These are phyloP conservation scores for Teunomyces pallodes DNA, from an alignment of 805 yeast species.

Conservation along the genomic window DNA sequence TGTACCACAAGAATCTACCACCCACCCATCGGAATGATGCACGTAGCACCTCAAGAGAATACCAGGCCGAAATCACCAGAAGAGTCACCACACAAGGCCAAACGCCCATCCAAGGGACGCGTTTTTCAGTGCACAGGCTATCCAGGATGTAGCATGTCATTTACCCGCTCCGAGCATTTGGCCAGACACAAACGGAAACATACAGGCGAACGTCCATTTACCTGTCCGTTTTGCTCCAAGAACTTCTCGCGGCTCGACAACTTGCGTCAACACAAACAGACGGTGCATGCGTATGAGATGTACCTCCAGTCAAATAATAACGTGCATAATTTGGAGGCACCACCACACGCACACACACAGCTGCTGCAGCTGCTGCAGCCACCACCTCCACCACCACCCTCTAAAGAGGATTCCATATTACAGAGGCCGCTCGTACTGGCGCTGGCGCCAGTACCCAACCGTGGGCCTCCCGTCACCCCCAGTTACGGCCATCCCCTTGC, in stretches of 20 bases:
- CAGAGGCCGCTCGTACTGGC: neutral
- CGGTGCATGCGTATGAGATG: conserved; percentile 50
- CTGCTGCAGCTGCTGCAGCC: neutral
- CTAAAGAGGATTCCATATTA: conserved; percentile 2
- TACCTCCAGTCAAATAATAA: conserved; percentile 8
- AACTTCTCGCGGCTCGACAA: conserved; percentile 83
- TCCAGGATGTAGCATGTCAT: conserved; percentile 83
- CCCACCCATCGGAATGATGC: neutral
- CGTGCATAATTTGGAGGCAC: neutral
- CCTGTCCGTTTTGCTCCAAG: conserved; percentile 78
- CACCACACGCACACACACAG: neutral
- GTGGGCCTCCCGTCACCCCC: neutral
- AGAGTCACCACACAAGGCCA: conserved; percentile 14
- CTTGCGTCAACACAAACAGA: conserved; percentile 85
- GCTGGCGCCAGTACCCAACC: neutral
- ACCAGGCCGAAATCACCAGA: conserved; percentile 3
- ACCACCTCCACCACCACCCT: conserved; percentile 11
- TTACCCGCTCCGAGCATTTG: conserved; percentile 87
- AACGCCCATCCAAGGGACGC: conserved; percentile 50
- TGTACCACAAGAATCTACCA: neutral
- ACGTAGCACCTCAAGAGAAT: neutral
- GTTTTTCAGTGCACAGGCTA: conserved; percentile 84
- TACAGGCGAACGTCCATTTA: conserved; percentile 92
- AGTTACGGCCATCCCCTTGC: neutral
- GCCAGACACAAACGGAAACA: conserved; percentile 92